Percentiles rank a stretch among this genome's conserved stretches.
These are phyloP conservation scores for Rhizodiscina lignyota DNA, from an alignment of 495 filamentous ascomycete genomes.

Conservation along the genomic window DNA sequence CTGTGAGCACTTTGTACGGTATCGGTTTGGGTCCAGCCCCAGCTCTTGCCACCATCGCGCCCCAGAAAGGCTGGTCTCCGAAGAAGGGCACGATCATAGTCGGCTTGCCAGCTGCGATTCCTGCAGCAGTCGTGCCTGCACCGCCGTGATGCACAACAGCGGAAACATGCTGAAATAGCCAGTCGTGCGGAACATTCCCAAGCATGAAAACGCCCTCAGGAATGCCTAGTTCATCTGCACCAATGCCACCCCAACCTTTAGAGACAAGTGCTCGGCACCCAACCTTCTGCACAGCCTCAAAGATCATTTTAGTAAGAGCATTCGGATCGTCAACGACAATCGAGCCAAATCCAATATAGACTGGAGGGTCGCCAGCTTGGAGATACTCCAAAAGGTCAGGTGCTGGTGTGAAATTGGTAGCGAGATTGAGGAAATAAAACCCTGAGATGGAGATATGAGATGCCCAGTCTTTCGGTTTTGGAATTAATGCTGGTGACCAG, in stretches of 20 bases:
- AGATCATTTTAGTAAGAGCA: constrained; percentile 32
- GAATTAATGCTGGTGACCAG: constrained; percentile 45
- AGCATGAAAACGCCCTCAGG: constrained; percentile 36
- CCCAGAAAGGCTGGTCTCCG: constrained; percentile 47
- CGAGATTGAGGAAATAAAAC: constrained; percentile 40
- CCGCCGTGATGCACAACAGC: constrained; percentile 51
- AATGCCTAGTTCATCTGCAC: constrained; percentile 25
- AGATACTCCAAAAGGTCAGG: constrained; percentile 36
- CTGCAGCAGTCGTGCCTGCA: constrained; percentile 48
- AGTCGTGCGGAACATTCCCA: constrained; percentile 46
- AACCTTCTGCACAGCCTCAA: constrained; percentile 32
- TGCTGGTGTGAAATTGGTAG: constrained; percentile 32
- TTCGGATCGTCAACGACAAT: constrained; percentile 47
- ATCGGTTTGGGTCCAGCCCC: constrained; percentile 32
- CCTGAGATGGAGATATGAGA: constrained; percentile 41
- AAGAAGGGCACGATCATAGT: constrained; percentile 51
- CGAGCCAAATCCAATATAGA: constrained; percentile 54
- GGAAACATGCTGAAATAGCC: constrained; percentile 47
- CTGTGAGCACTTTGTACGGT: constrained; percentile 26
- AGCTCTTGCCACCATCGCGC: constrained; percentile 34
- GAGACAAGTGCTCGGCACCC: constrained; percentile 43
- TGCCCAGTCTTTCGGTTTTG: constrained; percentile 45
- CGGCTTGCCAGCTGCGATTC: constrained; percentile 37
- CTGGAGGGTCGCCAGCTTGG: constrained; percentile 32
- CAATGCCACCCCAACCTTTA: constrained; percentile 46